Evolutionary conservation across 495 filamentous ascomycete species (phyloP).

Genomic region (Tetracladium marchalianum): DNA sequence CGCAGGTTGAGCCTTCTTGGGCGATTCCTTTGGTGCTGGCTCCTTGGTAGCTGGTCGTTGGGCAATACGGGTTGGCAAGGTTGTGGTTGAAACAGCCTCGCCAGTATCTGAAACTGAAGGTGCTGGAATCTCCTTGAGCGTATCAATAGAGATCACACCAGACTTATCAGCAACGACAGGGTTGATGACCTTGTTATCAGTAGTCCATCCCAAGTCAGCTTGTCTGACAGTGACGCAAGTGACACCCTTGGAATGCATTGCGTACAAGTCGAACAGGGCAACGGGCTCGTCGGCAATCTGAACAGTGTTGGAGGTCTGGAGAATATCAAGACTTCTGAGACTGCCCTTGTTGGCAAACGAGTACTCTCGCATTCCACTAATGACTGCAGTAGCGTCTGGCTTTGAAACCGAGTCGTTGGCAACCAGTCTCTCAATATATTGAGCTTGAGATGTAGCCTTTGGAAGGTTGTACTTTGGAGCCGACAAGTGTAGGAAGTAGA

Average conservation of each 20-base stretch:
- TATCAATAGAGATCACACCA: slow-evolving; percentile 33
- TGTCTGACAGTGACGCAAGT: slow-evolving; percentile 76
- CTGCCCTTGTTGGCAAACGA: slow-evolving; percentile 82
- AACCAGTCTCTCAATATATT: slow-evolving; percentile 67
- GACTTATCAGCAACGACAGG: slow-evolving; percentile 64
- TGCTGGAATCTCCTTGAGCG: slow-evolving; percentile 31
- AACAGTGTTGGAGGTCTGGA: slow-evolving; percentile 50
- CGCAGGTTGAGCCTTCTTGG: slow-evolving; percentile 13
- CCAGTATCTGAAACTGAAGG: slow-evolving; percentile 22
- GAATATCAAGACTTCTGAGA: slow-evolving; percentile 80
- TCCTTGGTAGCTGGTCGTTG: slow-evolving; percentile 16
- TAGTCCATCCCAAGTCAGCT: slow-evolving; percentile 79
- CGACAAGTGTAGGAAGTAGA: slow-evolving; percentile 93
- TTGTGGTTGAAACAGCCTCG: slow-evolving; percentile 2
- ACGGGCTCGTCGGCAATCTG: slow-evolving; percentile 35
- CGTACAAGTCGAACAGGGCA: slow-evolving; percentile 85
- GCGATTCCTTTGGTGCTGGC: slow-evolving; percentile 6
- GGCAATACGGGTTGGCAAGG: slow-evolving; percentile 10
- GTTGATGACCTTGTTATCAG: slow-evolving; percentile 72
- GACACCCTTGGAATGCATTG: slow-evolving; percentile 93
- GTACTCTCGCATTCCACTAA: slow-evolving; percentile 91
- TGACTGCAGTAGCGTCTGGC: slow-evolving; percentile 87
- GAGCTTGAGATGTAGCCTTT: slow-evolving; percentile 69
- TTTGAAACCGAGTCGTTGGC: slow-evolving; percentile 67
- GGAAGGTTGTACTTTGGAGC: slow-evolving; percentile 80